Evolutionary conservation across 768 basidiomycete species (phyloP).

Genomic region (Pholiota molesta): DNA sequence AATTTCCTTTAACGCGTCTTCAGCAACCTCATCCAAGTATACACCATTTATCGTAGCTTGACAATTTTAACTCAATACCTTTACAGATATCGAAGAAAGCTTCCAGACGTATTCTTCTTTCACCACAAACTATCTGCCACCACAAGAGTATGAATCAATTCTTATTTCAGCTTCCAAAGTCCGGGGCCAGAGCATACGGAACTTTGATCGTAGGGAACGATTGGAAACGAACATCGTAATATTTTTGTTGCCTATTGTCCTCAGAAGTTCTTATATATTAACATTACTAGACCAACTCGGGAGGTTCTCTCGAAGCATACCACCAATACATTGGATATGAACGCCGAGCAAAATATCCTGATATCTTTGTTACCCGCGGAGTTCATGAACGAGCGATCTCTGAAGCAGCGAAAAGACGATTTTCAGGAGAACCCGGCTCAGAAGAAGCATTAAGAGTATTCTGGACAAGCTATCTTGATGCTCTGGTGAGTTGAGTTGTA

Average conservation of each 20-base stretch:
- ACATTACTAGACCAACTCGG: constrained; percentile 34
- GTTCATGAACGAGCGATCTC: constrained; percentile 78
- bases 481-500: constrained; percentile 49
- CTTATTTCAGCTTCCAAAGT: constrained; percentile 80
- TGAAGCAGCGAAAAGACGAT: constrained; percentile 65
- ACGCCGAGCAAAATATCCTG: constrained; percentile 59
- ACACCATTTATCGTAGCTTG: background rate
- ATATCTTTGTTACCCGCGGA: constrained; percentile 54
- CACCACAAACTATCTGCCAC: constrained; percentile 75
- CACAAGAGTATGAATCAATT: constrained; percentile 74
- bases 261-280: constrained; percentile 3
- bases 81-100: constrained; percentile 77
- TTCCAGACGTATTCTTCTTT: constrained; percentile 88
- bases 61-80: background rate
- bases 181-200: constrained; percentile 59
- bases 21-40: constrained; percentile 77
- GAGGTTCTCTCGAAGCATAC: constrained; percentile 59
- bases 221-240: constrained; percentile 63
- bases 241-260: background rate
- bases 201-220: constrained; percentile 64
- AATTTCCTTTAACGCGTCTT: constrained; percentile 65
- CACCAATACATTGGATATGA: constrained; percentile 67
- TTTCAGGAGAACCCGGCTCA: constrained; percentile 53
- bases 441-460: constrained; percentile 64
- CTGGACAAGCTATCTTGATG: constrained; percentile 77